These are phyloP conservation scores for Trichoderma cornu-damae DNA, from an alignment of 2,329 filamentous ascomycete species.

Conservation along the genomic window DNA sequence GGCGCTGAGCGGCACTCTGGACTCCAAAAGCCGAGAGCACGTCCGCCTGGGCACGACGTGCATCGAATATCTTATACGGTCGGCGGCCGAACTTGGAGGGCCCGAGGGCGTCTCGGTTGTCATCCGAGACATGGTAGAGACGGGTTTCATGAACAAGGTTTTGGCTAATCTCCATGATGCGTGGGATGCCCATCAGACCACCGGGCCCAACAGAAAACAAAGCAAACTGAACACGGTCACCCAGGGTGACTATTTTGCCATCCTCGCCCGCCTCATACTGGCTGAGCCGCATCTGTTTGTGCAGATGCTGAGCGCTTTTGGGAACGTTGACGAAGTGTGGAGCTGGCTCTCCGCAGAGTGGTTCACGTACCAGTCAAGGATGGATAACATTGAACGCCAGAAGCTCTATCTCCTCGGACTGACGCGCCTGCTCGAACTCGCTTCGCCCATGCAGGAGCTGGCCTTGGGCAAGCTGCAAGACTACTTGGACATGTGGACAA, in stretches of 20 bases:
- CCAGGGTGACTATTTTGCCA: slow-evolving; percentile 78
- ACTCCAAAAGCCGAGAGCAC: slow-evolving; percentile 52
- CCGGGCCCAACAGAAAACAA: slow-evolving; percentile 68
- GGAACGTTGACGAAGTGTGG: slow-evolving; percentile 49
- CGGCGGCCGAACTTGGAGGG: slow-evolving; percentile 58
- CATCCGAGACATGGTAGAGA: slow-evolving; percentile 59
- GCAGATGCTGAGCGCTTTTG: slow-evolving; percentile 47
- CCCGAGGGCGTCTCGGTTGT: slow-evolving; percentile 57
- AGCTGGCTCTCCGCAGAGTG: slow-evolving; percentile 56
- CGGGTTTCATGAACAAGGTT: slow-evolving; percentile 58
- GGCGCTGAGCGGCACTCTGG: slow-evolving; percentile 47
- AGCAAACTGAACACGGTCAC: slow-evolving; percentile 67
- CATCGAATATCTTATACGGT: slow-evolving; percentile 60
- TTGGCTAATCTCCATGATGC: slow-evolving; percentile 62
- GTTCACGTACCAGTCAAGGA: slow-evolving; percentile 65
- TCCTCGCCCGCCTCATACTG: slow-evolving; percentile 73
- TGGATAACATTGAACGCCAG: slow-evolving; percentile 58
- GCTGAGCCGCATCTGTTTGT: slow-evolving; percentile 66
- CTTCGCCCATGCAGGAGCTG: slow-evolving; percentile 52
- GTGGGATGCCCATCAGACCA: slow-evolving; percentile 71
- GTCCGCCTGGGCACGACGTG: slow-evolving; percentile 54
- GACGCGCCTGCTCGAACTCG: slow-evolving; percentile 64
- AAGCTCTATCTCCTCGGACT: slow-evolving; percentile 71
- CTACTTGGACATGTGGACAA: slow-evolving; percentile 71
- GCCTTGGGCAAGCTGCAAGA: slow-evolving; percentile 62